These are phyloP conservation scores for Drosera capensis DNA, from an alignment of 148 eudicot species.

Conservation along the genomic window DNA sequence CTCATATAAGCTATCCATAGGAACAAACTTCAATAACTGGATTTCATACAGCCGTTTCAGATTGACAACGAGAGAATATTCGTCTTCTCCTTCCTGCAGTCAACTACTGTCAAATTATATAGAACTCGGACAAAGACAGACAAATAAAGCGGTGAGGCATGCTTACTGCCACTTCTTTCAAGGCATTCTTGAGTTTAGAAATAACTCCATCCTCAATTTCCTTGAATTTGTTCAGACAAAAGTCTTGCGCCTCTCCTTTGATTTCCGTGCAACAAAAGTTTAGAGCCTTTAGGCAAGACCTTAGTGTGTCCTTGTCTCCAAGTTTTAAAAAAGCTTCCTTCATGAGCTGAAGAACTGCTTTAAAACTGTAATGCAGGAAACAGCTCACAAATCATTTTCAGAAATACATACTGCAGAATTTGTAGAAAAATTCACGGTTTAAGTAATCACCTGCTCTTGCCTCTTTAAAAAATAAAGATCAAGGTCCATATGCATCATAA, in stretches of 20 bases:
- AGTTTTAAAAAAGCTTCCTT: conserved; percentile 80
- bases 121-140: conserved; percentile 8
- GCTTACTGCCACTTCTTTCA: conserved; percentile 72
- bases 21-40: conserved; percentile 50
- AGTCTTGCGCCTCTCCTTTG: conserved; percentile 84
- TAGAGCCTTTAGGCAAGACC: conserved; percentile 72
- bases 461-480: conserved; percentile 94
- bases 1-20: conserved; percentile 56
- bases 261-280: conserved; percentile 60
- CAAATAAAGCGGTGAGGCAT: conserved; percentile 12
- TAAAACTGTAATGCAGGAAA: conserved; percentile 47
- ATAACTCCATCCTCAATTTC: conserved; percentile 77
- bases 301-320: conserved; percentile 80
- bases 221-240: conserved; percentile 58
- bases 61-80: conserved; percentile 76
- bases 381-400: not conserved
- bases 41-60: conserved; percentile 91
- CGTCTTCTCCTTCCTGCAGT: conserved; percentile 74
- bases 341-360: conserved; percentile 53
- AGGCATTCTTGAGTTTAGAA: conserved; percentile 56
- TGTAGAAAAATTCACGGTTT: not conserved
- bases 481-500: conserved; percentile 57
- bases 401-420: not conserved
- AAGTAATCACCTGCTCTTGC: conserved; percentile 69
- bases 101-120: conserved; percentile 14